Percentiles rank a stretch among this genome's conserved stretches.
Conservation (phyloP, 768 basidiomycete species). For the Termitomyces sp. region DNA sequence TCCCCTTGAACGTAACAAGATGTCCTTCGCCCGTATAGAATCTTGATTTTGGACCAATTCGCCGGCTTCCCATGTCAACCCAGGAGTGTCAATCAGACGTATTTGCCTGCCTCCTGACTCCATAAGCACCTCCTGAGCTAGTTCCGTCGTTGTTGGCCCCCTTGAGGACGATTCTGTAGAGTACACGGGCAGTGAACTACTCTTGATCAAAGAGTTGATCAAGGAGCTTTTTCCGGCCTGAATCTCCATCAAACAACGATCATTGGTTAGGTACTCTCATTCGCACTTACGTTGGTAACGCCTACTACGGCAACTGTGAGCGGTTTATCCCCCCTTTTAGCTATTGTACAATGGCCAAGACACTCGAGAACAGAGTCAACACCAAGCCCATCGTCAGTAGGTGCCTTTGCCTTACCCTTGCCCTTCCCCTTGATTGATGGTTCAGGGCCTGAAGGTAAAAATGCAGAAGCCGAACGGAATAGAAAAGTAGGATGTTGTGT, state of each 20-base stretch:
- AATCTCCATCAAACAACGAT: not conserved
- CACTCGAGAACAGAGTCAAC: conserved; percentile 41
- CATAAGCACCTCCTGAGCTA: conserved; percentile 55
- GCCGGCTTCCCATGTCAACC: conserved; percentile 52
- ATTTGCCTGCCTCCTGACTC: conserved; percentile 45
- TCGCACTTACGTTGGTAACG: conserved; percentile 62
- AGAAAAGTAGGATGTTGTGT: conserved; percentile 55
- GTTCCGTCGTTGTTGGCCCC: conserved; percentile 67
- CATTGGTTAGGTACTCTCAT: conserved; percentile 15
- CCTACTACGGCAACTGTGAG: conserved; percentile 77
- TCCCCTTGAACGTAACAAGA: conserved; percentile 74
- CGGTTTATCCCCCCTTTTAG: conserved; percentile 41
- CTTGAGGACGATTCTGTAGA: conserved; percentile 42
- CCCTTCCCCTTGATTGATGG: conserved; percentile 23
- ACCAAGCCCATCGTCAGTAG: conserved; percentile 57
- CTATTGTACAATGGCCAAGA: conserved; percentile 40
- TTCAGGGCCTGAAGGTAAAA: conserved; percentile 38
- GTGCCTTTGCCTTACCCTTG: conserved; percentile 33
- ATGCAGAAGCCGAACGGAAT: conserved; percentile 70
- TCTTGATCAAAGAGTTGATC: conserved; percentile 68
- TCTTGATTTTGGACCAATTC: conserved; percentile 32
- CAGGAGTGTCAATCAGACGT: conserved; percentile 82
- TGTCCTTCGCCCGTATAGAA: conserved; percentile 54
- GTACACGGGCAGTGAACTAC: conserved; percentile 51
- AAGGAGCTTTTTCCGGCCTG: conserved; percentile 83